A percentile compares a stretch with the other conserved stretches of the same genome.
These are phyloP conservation scores for Malassezia brasiliensis DNA, from an alignment of 1,284 basidiomycete genomes.

Conservation along the genomic window DNA sequence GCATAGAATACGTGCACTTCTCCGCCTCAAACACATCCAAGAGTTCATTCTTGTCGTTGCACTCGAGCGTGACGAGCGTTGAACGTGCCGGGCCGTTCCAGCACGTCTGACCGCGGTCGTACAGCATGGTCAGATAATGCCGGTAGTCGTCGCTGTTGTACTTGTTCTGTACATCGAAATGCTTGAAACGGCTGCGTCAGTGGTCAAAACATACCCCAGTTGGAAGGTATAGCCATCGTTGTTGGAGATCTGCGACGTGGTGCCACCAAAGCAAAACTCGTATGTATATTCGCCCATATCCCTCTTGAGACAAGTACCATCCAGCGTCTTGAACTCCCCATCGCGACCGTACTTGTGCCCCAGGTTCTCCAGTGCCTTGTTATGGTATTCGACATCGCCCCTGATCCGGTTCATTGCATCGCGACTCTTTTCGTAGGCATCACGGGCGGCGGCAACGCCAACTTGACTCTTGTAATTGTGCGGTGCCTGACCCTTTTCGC, in stretches of 20 bases:
- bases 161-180: conserved; percentile 61
- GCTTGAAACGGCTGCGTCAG: conserved; percentile 57
- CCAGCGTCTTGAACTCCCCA: conserved; percentile 92
- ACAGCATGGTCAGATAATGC: conserved; percentile 57
- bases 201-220: conserved; percentile 59
- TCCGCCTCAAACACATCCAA: conserved; percentile 71
- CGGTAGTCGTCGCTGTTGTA: conserved; percentile 64
- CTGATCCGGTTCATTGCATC: conserved; percentile 50
- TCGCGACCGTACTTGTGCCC: conserved; percentile 64
- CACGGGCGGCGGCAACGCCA: conserved; percentile 51
- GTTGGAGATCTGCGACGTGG: conserved; percentile 77
- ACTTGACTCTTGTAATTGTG: background rate
- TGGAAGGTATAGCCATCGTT: conserved; percentile 68
- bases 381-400: conserved; percentile 51
- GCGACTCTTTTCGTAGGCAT: conserved; percentile 52
- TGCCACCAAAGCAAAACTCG: conserved; percentile 85
- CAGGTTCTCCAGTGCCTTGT: conserved; percentile 54
- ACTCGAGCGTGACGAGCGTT: conserved; percentile 69
- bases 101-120: conserved; percentile 68
- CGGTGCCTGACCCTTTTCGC: background rate
- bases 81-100: conserved; percentile 93
- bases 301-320: conserved; percentile 66
- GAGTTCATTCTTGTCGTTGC: conserved; percentile 77
- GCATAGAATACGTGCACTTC: conserved; percentile 92
- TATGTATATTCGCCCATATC: conserved; percentile 93